These are phyloP conservation scores for Saururus chinensis DNA, from an alignment of 164 flowering plant species.

Conservation along the genomic window DNA sequence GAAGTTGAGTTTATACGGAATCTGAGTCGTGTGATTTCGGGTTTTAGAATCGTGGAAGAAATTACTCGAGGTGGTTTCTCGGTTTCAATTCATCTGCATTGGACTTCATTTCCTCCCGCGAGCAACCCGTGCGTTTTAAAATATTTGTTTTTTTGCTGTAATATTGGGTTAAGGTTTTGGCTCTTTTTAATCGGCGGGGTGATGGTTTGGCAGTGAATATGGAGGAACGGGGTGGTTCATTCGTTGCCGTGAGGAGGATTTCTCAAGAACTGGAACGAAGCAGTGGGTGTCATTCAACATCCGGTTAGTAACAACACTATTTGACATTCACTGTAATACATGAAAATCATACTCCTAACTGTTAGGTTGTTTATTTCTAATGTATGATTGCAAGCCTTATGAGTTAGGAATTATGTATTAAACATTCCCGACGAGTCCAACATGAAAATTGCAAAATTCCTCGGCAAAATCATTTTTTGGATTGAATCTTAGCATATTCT, in stretches of 20 bases:
- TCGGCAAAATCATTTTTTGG: too few species aligned
- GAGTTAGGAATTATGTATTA: too few species aligned
- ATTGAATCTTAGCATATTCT: too few species aligned
- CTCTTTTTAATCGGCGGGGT: not conserved
- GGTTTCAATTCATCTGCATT: too few species aligned
- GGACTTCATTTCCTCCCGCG: not conserved
- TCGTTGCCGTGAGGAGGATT: conserved; percentile 17
- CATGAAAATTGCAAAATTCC: too few species aligned
- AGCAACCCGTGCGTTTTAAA: not conserved
- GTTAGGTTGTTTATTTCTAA: too few species aligned
- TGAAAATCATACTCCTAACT: too few species aligned
- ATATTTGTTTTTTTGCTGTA: not conserved
- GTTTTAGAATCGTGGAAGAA: not conserved
- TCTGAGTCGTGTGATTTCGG: not conserved
- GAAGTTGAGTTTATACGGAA: not conserved
- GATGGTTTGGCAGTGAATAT: conserved; percentile 1
- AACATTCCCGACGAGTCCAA: too few species aligned
- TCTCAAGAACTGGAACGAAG: conserved; percentile 12
- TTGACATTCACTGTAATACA: too few species aligned
- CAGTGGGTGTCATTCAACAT: conserved; percentile 10
- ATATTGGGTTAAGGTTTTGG: not conserved
- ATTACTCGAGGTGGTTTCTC: too few species aligned
- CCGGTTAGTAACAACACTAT: conserved; percentile 5
- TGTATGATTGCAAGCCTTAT: too few species aligned
- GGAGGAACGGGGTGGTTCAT: conserved; percentile 13